Evolutionary conservation across 441 rosid genomes (phyloP), one percentile per base, ranked within the genome.

Genomic region (Biscutella auriculata): DNA sequence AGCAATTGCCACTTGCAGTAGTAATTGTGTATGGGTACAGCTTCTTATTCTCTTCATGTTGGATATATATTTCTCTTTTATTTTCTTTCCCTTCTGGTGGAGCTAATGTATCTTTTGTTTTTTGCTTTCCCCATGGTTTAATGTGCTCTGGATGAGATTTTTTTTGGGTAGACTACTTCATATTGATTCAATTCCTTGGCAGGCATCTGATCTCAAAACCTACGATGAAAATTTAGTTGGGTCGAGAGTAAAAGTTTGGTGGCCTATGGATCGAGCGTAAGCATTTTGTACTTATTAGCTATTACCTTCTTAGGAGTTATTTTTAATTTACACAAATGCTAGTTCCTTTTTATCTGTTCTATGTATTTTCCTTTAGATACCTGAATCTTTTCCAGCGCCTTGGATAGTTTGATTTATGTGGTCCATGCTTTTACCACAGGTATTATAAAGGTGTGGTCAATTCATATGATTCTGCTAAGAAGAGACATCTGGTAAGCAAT

Each of bases 251-350:
- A 75, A 76, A 76, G 89, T 95, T 44, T 95, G 93, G 91, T 95
- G 99, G 99, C 98, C 99, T n/a, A 23, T 58, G 17, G 99, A 95
- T 80, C 58, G 39, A 9, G 27, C 15, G 99, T 95, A 69, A 78
- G 95, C 65, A 51, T 63, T 33, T 59, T 60, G 37, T 10, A 15
- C 17, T 49, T 51, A 19, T 19, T 19, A 19, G 46, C 21, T 51
- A 19, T 19, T 19, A 19, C 53, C 21, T 50, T 41, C 27, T 33
- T 50, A 17, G 14, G 43, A 62, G 16, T 30, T 35, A 30, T 50
- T 30, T 44, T 51, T 57, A 34, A 56, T 57, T 28, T 36, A 33
- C 48, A 9, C 35, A 53, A 26, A 32, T 15, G 30, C 13, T 5
- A 8, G 17, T 21, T 14, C 5, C 8, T 33, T 43, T 19, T 55